Percentiles rank a stretch among this genome's conserved stretches.
phyloP scores from a whole-genome alignment of 2,329 filamentous ascomycete genomes.

The Calonectria hongkongensis region DNA sequence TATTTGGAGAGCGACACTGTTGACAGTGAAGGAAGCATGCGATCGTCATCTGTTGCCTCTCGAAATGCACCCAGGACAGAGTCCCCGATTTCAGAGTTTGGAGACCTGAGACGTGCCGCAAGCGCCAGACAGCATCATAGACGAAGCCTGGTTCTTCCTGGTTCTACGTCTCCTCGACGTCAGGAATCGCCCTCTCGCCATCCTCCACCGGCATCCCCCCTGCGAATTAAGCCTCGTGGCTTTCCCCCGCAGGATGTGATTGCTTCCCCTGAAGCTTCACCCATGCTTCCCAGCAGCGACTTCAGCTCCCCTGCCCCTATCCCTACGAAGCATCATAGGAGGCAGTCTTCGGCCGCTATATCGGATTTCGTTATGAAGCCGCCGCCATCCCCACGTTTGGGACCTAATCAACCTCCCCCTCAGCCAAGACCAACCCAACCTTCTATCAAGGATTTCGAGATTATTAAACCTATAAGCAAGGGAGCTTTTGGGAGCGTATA shows the following conservation, averaged over 20 bases:
- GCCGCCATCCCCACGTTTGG: constrained; percentile 88
- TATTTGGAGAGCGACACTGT: constrained; percentile 88
- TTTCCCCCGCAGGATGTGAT: constrained; percentile 78
- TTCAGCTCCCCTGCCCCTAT: constrained; percentile 83
- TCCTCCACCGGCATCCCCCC: constrained; percentile 87
- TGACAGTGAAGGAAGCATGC: constrained; percentile 91
- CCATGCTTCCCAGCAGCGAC: constrained; percentile 88
- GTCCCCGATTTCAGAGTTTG: constrained; percentile 92
- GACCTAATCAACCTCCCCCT: constrained; percentile 83
- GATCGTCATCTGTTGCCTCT: constrained; percentile 85
- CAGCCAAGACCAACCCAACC: constrained; percentile 92
- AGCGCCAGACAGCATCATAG: constrained; percentile 90
- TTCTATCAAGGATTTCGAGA: constrained; percentile 99
- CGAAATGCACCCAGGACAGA: constrained; percentile 83
- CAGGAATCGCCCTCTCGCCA: constrained; percentile 91
- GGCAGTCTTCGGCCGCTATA: constrained; percentile 93
- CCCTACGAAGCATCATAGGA: constrained; percentile 81
- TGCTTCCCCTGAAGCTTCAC: constrained; percentile 91
- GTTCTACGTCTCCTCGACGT: constrained; percentile 85
- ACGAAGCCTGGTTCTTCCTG: constrained; percentile 88
- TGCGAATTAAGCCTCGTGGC: constrained; percentile 89
- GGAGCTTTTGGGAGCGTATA: constrained; percentile 99
- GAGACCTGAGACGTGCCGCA: constrained; percentile 82
- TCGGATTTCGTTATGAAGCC: constrained; percentile 80
- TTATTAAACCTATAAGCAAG: constrained; percentile 99